These are phyloP conservation scores for Porphyra umbilicalis DNA, from an alignment of 31 red algal genomes.

Conservation along the genomic window DNA sequence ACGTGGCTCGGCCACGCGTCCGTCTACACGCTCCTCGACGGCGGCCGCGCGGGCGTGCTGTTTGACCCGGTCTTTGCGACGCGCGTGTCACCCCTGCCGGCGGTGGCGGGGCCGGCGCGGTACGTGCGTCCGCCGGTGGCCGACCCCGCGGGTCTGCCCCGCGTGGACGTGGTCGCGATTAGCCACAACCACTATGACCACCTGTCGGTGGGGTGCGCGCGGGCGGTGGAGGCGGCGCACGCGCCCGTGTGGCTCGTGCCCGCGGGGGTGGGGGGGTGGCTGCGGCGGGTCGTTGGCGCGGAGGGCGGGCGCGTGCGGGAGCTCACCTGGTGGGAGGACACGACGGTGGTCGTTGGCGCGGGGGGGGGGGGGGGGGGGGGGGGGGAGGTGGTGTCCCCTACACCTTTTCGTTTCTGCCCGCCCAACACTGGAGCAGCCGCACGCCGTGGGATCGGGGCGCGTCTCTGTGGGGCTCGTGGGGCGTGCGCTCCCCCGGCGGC, in stretches of 20 bases:
- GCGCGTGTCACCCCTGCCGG: constrained; percentile 3
- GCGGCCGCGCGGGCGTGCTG: background rate
- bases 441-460: constrained; percentile 9
- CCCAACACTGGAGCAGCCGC: constrained; percentile 8
- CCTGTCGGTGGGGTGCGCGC: background rate
- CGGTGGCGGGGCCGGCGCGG: constrained; percentile 1
- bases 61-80: constrained; percentile 5
- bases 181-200: constrained; percentile 43
- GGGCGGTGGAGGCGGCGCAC: background rate
- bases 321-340: constrained; percentile 34
- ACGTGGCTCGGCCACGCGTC: constrained; percentile 17
- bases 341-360: constrained; percentile 2
- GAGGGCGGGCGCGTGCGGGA: constrained; percentile 1
- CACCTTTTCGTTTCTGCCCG: background rate
- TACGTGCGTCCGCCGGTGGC: background rate
- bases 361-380: too few species aligned
- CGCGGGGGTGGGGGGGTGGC: constrained; percentile 1
- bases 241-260: background rate
- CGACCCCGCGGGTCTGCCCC: background rate
- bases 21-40: background rate
- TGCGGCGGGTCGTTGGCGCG: background rate
- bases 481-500: background rate
- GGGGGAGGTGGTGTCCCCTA: background rate
- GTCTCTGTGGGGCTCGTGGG: constrained; percentile 21
- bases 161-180: constrained; percentile 13